Evolutionary conservation across 2,329 filamentous ascomycete species (phyloP).

Genomic region (Diaporthe velutina): DNA sequence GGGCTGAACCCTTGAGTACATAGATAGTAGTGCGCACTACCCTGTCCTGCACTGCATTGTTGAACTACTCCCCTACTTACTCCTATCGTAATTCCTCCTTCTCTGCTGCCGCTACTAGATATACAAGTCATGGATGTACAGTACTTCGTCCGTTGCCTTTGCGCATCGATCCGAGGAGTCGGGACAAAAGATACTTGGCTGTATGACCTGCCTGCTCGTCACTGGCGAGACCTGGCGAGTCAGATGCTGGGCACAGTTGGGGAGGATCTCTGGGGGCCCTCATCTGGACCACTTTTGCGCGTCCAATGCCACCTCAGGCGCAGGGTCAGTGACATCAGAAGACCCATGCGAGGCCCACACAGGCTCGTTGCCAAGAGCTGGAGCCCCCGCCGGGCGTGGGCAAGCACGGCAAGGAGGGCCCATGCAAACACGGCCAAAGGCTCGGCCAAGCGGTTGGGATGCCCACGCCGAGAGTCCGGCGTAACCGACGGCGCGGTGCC

Average conservation of each 20-base stretch:
- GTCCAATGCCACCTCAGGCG: slow-evolving; percentile 23
- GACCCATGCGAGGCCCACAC: slow-evolving; percentile 16
- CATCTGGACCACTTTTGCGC: slow-evolving; percentile 1
- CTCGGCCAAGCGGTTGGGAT: slow-evolving; percentile 27
- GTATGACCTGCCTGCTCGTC: not conserved
- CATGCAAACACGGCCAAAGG: slow-evolving; percentile 5
- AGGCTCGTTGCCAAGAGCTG: slow-evolving; percentile 15
- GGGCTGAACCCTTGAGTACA: not conserved
- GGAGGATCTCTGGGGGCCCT: slow-evolving; percentile 21
- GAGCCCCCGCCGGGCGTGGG: slow-evolving; percentile 19
- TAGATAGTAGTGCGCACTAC: not conserved
- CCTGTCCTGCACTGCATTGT: not conserved
- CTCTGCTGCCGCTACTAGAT: not conserved
- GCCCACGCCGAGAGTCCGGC: slow-evolving; percentile 24
- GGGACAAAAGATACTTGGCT: not conserved
- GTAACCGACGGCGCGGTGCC: slow-evolving; percentile 23
- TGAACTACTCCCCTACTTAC: not conserved
- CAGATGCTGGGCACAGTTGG: slow-evolving; percentile 2
- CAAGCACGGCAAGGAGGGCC: slow-evolving; percentile 9
- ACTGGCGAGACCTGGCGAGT: slow-evolving; percentile 10
- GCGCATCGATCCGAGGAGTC: slow-evolving; percentile 18
- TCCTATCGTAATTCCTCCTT: not conserved
- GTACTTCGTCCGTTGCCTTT: not conserved
- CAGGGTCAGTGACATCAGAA: slow-evolving; percentile 22
- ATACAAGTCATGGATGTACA: not conserved